Evolutionary conservation across 345 rosid species (phyloP).

Genomic region (Schrenkiella parvula): DNA sequence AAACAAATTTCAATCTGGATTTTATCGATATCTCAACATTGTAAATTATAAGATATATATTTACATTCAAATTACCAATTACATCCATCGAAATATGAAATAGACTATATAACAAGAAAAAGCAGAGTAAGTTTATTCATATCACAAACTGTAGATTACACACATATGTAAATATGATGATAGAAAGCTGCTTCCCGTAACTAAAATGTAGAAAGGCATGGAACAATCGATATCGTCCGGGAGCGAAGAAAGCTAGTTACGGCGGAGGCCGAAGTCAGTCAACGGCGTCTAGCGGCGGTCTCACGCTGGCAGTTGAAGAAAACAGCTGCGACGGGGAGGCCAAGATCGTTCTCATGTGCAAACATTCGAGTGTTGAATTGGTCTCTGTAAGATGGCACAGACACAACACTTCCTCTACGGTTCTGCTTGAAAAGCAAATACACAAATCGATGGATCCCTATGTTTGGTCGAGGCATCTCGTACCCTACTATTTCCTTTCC

Average conservation of each 20-base stretch:
- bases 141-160: slow-evolving; percentile 14
- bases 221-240: slow-evolving; percentile 1
- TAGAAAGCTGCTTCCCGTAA: not conserved
- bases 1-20: too few relatives aligned
- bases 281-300: slow-evolving; percentile 95
- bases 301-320: slow-evolving; percentile 92
- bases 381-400: slow-evolving; percentile 59
- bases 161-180: not conserved
- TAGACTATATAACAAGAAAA: not conserved
- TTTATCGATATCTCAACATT: too few relatives aligned
- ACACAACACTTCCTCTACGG: slow-evolving; percentile 47
- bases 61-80: not conserved
- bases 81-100: not conserved
- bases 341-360: slow-evolving; percentile 71
- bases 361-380: slow-evolving; percentile 63
- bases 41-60: too few relatives aligned
- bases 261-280: not conserved
- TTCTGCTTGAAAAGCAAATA: slow-evolving; percentile 79
- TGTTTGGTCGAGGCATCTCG: slow-evolving; percentile 91
- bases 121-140: slow-evolving; percentile 24
- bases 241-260: not conserved
- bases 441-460: slow-evolving; percentile 93
- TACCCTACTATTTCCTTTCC: slow-evolving; percentile 73
- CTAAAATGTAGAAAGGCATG: not conserved
- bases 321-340: slow-evolving; percentile 82